A percentile compares a stretch with the other conserved stretches of the same genome.
Evolutionary conservation across 176 grass and related monocot species (phyloP).

Genomic region (Pontederia paniculata): DNA sequence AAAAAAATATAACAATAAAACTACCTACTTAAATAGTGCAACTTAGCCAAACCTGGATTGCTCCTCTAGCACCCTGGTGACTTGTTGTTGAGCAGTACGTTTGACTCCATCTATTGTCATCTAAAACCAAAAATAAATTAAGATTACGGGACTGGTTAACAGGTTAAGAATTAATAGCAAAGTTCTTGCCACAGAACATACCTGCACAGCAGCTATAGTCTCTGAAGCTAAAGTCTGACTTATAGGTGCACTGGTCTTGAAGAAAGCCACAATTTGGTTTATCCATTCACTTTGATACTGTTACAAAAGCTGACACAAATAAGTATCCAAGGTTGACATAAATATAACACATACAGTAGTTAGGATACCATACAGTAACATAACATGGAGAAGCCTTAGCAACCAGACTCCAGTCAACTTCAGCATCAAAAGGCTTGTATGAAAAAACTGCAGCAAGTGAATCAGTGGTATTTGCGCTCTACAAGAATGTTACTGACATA

Average conservation of each 20-base stretch:
- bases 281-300: constrained; percentile 89
- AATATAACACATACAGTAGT: constrained; percentile 1
- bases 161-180: constrained; percentile 1
- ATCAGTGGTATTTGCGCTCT: constrained; percentile 63
- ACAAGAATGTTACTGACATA: neutral
- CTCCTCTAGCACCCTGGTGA: constrained; percentile 69
- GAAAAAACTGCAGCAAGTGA: constrained; percentile 79
- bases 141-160: neutral
- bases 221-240: constrained; percentile 83
- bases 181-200: constrained; percentile 16
- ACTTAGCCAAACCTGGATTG: constrained; percentile 53
- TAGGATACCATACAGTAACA: constrained; percentile 66
- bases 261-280: constrained; percentile 76
- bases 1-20: too few species aligned
- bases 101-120: constrained; percentile 96
- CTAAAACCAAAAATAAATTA: constrained; percentile 36
- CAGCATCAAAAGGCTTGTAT: constrained; percentile 77
- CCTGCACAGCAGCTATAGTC: constrained; percentile 93
- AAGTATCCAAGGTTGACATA: constrained; percentile 13
- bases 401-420: constrained; percentile 92
- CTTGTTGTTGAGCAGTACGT: constrained; percentile 87
- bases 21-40: neutral
- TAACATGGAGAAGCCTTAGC: constrained; percentile 94
- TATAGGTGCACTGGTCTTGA: constrained; percentile 80
- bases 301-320: constrained; percentile 23